Conservation (phyloP, 495 filamentous ascomycete genomes). For the Hypomontagnella submonticulosa region DNA sequence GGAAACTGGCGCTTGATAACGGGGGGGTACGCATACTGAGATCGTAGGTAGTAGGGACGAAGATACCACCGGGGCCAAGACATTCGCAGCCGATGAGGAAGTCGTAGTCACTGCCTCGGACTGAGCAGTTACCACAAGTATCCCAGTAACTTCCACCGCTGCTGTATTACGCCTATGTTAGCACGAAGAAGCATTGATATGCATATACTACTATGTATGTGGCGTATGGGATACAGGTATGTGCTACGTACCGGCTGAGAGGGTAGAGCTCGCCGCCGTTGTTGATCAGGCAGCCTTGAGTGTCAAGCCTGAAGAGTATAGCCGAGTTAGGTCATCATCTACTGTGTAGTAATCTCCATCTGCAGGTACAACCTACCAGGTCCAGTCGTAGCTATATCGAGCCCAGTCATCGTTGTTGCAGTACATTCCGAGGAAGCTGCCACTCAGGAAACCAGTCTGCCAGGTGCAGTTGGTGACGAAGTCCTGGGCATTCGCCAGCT, state of each 20-base stretch:
- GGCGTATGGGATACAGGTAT: not conserved
- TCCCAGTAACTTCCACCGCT: constrained; percentile 42
- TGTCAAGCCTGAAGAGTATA: constrained; percentile 43
- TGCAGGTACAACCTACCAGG: constrained; percentile 37
- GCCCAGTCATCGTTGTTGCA: constrained; percentile 48
- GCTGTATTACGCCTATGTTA: constrained; percentile 22
- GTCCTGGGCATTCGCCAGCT: constrained; percentile 31
- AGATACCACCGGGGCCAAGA: constrained; percentile 11
- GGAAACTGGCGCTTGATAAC: not conserved
- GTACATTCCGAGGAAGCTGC: constrained; percentile 46
- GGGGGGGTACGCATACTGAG: constrained; percentile 40
- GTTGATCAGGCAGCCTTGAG: constrained; percentile 45
- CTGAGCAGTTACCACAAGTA: constrained; percentile 44
- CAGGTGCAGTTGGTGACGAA: constrained; percentile 46
- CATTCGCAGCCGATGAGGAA: constrained; percentile 46
- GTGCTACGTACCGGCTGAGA: constrained; percentile 29
- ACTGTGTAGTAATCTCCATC: not conserved
- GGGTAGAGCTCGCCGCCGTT: constrained; percentile 42
- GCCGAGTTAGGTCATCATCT: constrained; percentile 18
- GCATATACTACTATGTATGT: too few species aligned
- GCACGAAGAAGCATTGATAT: constrained; percentile 1
- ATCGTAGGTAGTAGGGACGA: constrained; percentile 36
- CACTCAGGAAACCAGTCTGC: constrained; percentile 42
- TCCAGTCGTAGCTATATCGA: constrained; percentile 47
- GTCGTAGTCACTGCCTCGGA: constrained; percentile 26